Conservation (phyloP, 352 stramenopile species). For the Elongisporangium anandrum region DNA sequence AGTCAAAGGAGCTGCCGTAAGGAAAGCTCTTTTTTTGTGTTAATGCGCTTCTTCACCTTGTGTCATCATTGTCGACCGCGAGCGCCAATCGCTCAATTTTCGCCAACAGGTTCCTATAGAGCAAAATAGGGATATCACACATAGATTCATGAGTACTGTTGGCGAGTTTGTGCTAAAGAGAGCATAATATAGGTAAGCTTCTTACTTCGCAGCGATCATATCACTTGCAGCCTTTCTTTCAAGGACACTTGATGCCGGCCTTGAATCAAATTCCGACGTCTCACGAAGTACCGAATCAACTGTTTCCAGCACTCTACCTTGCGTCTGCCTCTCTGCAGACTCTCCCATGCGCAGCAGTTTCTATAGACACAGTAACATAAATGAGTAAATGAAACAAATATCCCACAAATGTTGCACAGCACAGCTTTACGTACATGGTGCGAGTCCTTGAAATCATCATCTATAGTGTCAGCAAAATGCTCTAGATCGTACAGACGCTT, state of each 20-base stretch:
- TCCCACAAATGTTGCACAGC: background rate
- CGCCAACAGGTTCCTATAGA: background rate
- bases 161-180: constrained; percentile 7
- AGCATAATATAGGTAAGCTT: background rate
- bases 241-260: constrained; percentile 11
- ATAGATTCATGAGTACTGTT: constrained; percentile 11
- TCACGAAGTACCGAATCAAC: constrained; percentile 17
- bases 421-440: constrained; percentile 27
- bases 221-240: constrained; percentile 35
- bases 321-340: background rate
- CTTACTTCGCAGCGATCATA: constrained; percentile 38
- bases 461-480: constrained; percentile 41
- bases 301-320: constrained; percentile 4
- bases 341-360: constrained; percentile 15
- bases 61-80: background rate
- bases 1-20: background rate
- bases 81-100: background rate
- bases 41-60: background rate
- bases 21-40: background rate
- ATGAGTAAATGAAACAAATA: too few relatives aligned
- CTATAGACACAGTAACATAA: constrained; percentile 3
- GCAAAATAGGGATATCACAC: constrained; percentile 2
- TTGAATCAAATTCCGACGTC: constrained; percentile 2
- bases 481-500: constrained; percentile 44
- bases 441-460: constrained; percentile 52